Evolutionary conservation across 202 grass and related monocot genomes (phyloP), one percentile per base, ranked within the genome.

Genomic region (Eragrostis tef): DNA sequence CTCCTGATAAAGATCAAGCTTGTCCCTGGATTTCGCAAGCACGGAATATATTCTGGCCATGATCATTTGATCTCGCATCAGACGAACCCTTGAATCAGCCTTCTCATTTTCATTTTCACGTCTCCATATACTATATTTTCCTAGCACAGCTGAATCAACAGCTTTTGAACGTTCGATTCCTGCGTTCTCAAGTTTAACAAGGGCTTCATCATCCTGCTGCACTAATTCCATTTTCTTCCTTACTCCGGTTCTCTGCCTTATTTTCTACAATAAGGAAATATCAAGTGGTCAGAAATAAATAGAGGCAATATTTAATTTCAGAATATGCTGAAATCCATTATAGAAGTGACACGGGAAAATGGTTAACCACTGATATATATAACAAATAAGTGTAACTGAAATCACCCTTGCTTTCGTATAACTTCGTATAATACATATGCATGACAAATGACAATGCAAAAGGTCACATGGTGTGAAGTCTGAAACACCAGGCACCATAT

Each of bases 51-150:
- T 86, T 83, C 92, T 94, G 25, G 88, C 92, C 89, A 94, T 91
- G 78, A 91, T 94, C 86, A 94, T 91, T 81, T 94, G 88, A 64
- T 91, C 92, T 60, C 86, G 74, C 81, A 94, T 91, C 34, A 87
- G 56, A 43, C 84, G 68, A 41, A 94, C 84, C 71, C 53, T 89
- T 73, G 86, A 87, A 83, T 91, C 92, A 50, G 84, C 74, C 66
- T 94, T 91, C 79, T 87, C 84, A 26, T 91, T 91, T 81, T 94
- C 84, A 89, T 89, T 89, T 77, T 91, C 89, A 44, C 82, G 84
- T 74, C 92, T 85, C 89, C 92, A 94, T 80, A 94, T 73, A 42
- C 88, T 94, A 79, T 94, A 94, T 83, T 94, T 94, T 75, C 83
- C 89, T 27, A 88, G 57, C 62, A 91, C 89, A 71, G 86, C 89